Base-by-base conservation (phyloP, 2,329 filamentous ascomycete species). In the Colletotrichum sp. region DNA sequence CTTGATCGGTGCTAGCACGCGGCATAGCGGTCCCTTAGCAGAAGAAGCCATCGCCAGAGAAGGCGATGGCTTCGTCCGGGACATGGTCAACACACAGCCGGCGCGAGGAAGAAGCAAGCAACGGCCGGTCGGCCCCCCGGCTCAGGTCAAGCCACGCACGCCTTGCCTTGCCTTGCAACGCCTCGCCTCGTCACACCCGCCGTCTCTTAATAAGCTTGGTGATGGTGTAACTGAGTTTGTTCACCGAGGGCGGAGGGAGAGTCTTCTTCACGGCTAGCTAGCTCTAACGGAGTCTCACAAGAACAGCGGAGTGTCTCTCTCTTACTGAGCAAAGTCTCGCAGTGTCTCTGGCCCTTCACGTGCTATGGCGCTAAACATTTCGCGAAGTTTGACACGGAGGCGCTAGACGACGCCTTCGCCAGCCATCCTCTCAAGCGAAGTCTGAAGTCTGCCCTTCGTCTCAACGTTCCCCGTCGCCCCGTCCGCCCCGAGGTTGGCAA, bases 361-460 rank as follows among this genome's bases (percentile, higher is more conserved):
- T 72, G 69, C 55, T 29, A 63, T n/a, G 69, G 34, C 63, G 63
- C 72, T 29, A 63, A 57, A 16, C 25, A 61, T 52, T 30, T 76
- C 65, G 69, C 57, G 32, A 76, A 69, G 74, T 61, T 76, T 69
- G 71, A 74, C 70, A 76, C 70, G 74, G 74, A 65, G 65, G 52
- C 71, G 65, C 71, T 76, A 76, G 62, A 65, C 34, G 71, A 61
- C 74, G 74, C 74, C 74, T 49, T 68, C 69, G 69, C 55, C 49
- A 66, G 74, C 71, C 74, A 76, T 70, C 15, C 61, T 27, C 49
- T 59, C 65, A 69, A 74, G 71, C 71, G 64, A 74, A 39, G 71
- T 74, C 70, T 74, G 74, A 68, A 68, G 69, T 44, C 69, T 30
- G 64, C 61, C 69, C 71, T 55, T 19, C 74, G 74, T 76, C 74